A percentile compares a stretch with the other conserved stretches of the same genome.
phyloP scores from a whole-genome alignment of 805 yeast genomes.

The Metschnikowia cubensis region DNA sequence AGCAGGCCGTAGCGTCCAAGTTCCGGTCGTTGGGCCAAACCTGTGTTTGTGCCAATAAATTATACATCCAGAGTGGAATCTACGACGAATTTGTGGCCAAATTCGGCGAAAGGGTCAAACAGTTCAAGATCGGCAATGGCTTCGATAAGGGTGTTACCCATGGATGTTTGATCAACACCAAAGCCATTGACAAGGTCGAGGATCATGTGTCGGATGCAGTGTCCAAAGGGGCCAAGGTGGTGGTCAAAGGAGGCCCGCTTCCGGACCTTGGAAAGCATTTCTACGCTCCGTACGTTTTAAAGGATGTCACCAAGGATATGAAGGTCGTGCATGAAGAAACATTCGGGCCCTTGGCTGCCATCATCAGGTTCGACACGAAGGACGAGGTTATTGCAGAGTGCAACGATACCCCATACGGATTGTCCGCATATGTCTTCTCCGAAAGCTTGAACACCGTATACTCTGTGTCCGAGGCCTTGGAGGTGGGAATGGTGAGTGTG shows the following conservation, averaged over 20 bases:
- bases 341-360: conserved; percentile 62
- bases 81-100: conserved; percentile 56
- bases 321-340: conserved; percentile 55
- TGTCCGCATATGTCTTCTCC: conserved; percentile 58
- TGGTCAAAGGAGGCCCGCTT: conserved; percentile 50
- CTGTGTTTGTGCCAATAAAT: conserved; percentile 74
- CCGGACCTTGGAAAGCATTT: conserved; percentile 48
- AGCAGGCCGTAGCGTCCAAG: conserved; percentile 62
- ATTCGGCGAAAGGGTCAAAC: conserved; percentile 44
- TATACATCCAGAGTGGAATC: conserved; percentile 60
- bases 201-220: conserved; percentile 53
- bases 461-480: conserved; percentile 52
- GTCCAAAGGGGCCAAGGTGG: conserved; percentile 49
- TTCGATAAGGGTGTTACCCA: conserved; percentile 49
- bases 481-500: conserved; percentile 63
- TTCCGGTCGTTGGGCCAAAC: conserved; percentile 79
- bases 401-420: conserved; percentile 53
- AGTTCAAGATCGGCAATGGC: conserved; percentile 51
- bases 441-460: conserved; percentile 48
- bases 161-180: conserved; percentile 52
- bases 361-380: conserved; percentile 49
- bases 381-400: conserved; percentile 53
- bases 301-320: conserved; percentile 49
- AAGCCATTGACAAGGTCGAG: conserved; percentile 50
- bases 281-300: conserved; percentile 52